Percentiles rank a stretch among this genome's conserved stretches.
phyloP scores from a whole-genome alignment of 73 alveolate genomes.

The Symbiodinium pilosum region DNA sequence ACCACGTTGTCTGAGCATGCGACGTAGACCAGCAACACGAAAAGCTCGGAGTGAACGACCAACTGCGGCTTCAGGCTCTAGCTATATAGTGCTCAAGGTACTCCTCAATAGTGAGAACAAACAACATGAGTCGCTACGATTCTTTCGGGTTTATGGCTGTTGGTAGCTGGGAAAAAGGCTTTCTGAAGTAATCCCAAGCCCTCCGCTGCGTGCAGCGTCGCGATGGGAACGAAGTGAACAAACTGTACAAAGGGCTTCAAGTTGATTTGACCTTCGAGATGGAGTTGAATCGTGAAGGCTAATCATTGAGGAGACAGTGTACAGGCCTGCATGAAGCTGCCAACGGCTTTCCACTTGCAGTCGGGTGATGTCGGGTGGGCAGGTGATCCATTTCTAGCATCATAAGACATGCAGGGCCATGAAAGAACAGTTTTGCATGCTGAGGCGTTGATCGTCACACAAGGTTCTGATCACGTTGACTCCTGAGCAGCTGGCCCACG shows the following conservation, averaged over 20 bases:
- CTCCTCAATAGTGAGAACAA: neutral
- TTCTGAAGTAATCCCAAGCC: no score
- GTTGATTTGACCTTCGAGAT: slow-evolving; percentile 42
- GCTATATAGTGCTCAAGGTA: neutral
- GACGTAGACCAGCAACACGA: slow-evolving; percentile 14
- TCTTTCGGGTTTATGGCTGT: no score
- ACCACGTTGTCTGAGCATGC: neutral
- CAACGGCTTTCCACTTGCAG: no score
- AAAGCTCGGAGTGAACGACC: slow-evolving; percentile 46
- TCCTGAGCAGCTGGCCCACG: slow-evolving; percentile 9
- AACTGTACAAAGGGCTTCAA: slow-evolving; percentile 81
- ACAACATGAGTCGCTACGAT: no score
- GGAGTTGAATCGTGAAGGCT: no score
- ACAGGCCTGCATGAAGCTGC: neutral
- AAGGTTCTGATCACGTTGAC: no score
- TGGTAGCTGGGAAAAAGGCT: no score
- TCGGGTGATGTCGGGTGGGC: no score
- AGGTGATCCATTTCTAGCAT: no score
- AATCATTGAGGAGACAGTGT: neutral
- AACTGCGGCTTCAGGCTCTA: no score
- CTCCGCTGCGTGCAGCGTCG: slow-evolving; percentile 55
- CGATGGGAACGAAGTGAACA: slow-evolving; percentile 75
- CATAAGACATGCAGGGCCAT: neutral
- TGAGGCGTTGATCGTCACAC: neutral
- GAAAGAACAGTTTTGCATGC: neutral